A percentile compares a stretch with the other conserved stretches of the same genome.
Conservation (phyloP, 2,329 filamentous ascomycete species). For the Orbilia blumenaviensis region DNA sequence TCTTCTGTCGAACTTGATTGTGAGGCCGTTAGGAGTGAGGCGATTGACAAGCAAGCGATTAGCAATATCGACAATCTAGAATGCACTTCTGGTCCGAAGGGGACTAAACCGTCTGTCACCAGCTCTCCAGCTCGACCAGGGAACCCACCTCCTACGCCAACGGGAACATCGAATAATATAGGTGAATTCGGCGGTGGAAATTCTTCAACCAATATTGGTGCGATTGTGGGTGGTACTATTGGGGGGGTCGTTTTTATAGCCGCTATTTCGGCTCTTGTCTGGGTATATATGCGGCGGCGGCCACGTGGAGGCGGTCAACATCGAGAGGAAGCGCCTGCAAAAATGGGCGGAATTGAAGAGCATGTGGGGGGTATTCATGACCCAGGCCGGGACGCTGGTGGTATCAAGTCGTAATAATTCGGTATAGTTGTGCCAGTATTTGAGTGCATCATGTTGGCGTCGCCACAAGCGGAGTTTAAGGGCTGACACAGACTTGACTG, state of each 20-base stretch:
- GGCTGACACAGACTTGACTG: too few species aligned
- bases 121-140: neutral
- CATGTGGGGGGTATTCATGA: slow-evolving; percentile 32
- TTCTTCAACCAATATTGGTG: slow-evolving; percentile 60
- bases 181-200: neutral
- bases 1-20: slow-evolving; percentile 27
- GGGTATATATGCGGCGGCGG: slow-evolving; percentile 62
- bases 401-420: slow-evolving; percentile 11
- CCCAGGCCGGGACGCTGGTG: neutral
- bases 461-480: too few species aligned
- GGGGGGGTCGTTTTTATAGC: slow-evolving; percentile 63
- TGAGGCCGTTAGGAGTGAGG: neutral
- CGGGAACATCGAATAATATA: neutral
- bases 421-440: too few species aligned
- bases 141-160: neutral
- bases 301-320: neutral
- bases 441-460: too few species aligned
- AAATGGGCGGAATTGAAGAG: slow-evolving; percentile 16
- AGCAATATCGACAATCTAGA: slow-evolving; percentile 17
- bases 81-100: slow-evolving; percentile 24
- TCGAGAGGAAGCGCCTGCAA: too few species aligned
- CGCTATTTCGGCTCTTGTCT: slow-evolving; percentile 61
- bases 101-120: neutral
- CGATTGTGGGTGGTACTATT: slow-evolving; percentile 65
- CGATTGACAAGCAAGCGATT: slow-evolving; percentile 16